phyloP scores from a whole-genome alignment of 805 yeast genomes.

The Maudiozyma saulgeensis region DNA sequence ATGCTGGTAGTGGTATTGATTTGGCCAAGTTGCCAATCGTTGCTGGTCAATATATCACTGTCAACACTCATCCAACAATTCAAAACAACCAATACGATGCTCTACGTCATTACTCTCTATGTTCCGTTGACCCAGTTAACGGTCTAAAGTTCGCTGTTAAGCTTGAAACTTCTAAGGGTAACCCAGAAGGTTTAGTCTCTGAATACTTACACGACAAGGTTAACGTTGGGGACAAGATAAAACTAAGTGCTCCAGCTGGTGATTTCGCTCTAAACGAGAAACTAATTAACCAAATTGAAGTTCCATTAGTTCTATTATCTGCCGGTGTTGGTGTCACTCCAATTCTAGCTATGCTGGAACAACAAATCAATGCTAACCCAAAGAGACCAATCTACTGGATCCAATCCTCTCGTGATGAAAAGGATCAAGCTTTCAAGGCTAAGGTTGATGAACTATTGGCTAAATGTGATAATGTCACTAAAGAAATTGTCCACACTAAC shows the following conservation, averaged over 20 bases:
- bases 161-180: conserved; percentile 25
- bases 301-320: conserved; percentile 36
- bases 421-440: conserved; percentile 18
- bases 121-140: conserved; percentile 30
- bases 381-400: conserved; percentile 27
- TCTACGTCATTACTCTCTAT: conserved; percentile 52
- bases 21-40: conserved; percentile 16
- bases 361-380: conserved; percentile 19
- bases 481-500: conserved; percentile 16
- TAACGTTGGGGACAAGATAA: conserved; percentile 39
- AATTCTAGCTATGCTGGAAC: conserved; percentile 41
- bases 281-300: conserved; percentile 23
- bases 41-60: conserved; percentile 35
- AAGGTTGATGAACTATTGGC: conserved; percentile 18
- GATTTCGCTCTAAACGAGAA: conserved; percentile 31
- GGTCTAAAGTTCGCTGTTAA: conserved; percentile 53
- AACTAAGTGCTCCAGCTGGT: conserved; percentile 54
- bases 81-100: conserved; percentile 35
- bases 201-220: conserved; percentile 39
- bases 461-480: conserved; percentile 9
- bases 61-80: conserved; percentile 28
- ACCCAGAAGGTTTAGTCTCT: conserved; percentile 40
- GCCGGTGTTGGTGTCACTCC: conserved; percentile 71
- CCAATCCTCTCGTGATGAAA: conserved; percentile 20
- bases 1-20: conserved; percentile 30